Evolutionary conservation across 176 grass and related monocot genomes (phyloP).

Genomic region (Elaeis guineensis): DNA sequence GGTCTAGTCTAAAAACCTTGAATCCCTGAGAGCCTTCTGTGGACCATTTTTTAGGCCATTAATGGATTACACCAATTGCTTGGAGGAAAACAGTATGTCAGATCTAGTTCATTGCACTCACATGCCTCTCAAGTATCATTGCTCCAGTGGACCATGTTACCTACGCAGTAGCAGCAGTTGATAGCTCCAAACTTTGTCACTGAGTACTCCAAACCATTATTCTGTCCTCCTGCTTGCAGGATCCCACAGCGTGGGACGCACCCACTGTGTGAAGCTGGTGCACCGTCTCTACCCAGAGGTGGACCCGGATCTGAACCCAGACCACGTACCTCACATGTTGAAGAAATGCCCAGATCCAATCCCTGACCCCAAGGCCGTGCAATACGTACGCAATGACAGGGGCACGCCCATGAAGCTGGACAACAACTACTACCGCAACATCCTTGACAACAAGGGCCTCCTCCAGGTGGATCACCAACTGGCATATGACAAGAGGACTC

Average conservation of each 20-base stretch:
- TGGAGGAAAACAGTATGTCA: too few relatives aligned
- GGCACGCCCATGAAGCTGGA: constrained; percentile 27
- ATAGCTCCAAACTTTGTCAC: too few relatives aligned
- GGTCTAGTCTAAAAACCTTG: too few relatives aligned
- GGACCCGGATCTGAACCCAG: constrained; percentile 21
- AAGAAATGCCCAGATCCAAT: constrained; percentile 27
- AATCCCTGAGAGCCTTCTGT: too few relatives aligned
- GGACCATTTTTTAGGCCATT: too few relatives aligned
- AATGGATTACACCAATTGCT: too few relatives aligned
- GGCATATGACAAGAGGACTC: constrained; percentile 13
- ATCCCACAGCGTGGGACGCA: constrained; percentile 25
- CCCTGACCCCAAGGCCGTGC: constrained; percentile 25
- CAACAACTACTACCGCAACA: constrained; percentile 31
- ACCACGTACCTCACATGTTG: constrained; percentile 27
- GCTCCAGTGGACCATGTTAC: too few relatives aligned
- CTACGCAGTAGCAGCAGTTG: too few relatives aligned
- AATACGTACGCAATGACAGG: constrained; percentile 28
- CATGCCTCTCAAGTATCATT: too few relatives aligned
- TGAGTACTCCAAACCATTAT: too few relatives aligned
- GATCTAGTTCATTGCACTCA: too few relatives aligned
- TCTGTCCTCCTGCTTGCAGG: constrained; percentile 1
- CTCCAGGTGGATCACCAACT: constrained; percentile 31
- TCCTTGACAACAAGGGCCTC: constrained; percentile 30
- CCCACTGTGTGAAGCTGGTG: constrained; percentile 32
- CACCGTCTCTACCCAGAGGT: constrained; percentile 31